phyloP scores from a whole-genome alignment of 768 basidiomycete species.

The Polyporus arcularius region DNA sequence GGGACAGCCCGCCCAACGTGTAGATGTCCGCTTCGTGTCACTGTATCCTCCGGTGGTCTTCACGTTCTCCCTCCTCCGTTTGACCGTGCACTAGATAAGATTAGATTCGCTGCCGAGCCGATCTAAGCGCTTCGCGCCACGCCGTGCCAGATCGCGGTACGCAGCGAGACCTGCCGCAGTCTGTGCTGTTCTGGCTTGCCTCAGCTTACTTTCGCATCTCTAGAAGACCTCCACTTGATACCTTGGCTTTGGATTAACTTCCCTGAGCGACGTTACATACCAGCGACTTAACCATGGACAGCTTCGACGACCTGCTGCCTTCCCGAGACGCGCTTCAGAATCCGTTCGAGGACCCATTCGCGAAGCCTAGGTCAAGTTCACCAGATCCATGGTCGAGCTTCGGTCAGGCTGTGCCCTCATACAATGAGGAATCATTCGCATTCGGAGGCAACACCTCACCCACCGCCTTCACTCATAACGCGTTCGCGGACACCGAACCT shows the following conservation, averaged over 20 bases:
- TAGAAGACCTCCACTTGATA: too few species aligned
- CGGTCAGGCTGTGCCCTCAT: slow-evolving; percentile 34
- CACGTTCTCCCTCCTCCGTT: too few species aligned
- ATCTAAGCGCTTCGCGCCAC: too few species aligned
- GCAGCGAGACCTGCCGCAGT: too few species aligned
- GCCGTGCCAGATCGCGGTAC: too few species aligned
- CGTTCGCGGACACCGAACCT: slow-evolving; percentile 15
- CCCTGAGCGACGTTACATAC: not conserved
- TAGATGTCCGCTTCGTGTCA: too few species aligned
- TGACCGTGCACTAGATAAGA: too few species aligned
- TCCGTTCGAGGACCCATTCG: slow-evolving; percentile 74
- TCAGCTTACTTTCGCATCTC: too few species aligned
- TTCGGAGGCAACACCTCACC: slow-evolving; percentile 24
- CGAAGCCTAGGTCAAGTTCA: slow-evolving; percentile 59
- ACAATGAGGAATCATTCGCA: slow-evolving; percentile 19
- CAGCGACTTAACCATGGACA: slow-evolving; percentile 53
- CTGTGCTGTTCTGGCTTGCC: too few species aligned
- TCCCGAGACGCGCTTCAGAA: slow-evolving; percentile 69
- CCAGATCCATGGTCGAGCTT: slow-evolving; percentile 79
- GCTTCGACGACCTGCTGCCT: slow-evolving; percentile 75
- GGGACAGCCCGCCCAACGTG: too few species aligned
- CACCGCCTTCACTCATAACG: slow-evolving; percentile 18
- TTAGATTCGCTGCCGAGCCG: too few species aligned
- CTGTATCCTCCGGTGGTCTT: too few species aligned
- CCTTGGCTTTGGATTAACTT: not conserved